Evolutionary conservation across 2,329 filamentous ascomycete species (phyloP), one percentile per base, ranked within the genome.

Genomic region (Exserohilum rostratum): DNA sequence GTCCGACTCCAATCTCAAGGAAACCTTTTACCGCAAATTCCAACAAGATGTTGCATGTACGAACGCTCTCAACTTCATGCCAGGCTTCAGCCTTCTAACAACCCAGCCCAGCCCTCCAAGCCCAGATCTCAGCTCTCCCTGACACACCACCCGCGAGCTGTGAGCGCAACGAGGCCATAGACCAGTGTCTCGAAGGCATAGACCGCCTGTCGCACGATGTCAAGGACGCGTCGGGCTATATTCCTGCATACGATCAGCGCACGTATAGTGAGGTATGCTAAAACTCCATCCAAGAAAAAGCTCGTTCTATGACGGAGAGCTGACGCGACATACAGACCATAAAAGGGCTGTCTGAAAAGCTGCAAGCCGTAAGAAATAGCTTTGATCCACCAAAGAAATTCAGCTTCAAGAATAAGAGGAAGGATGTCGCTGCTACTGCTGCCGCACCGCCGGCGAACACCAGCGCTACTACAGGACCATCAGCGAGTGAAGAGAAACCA

Each of bases 241-340:
- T 96, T 13, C 92, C 95, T 2, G 87, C 91, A 6, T 96, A 97
- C 71, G 95, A 98, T 68, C 91, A 95, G 73, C 86, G 90, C 64
- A 88, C 89, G 20, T 98, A 96, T 70, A 85, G 88, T 38, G 87
- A 93, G 78, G 90, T 92, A 76, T 7, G 50, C 68, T n/a, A 55
- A 96, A 12, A 91, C 93, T 2, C 86, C 91, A 11, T 95, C 96
- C 72, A 93, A 97, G 68, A 90, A 93, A 5, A 6, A n/a, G n/a
- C n/a, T n/a, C n/a, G n/a, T n/a, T n/a, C n/a, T n/a, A n/a, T n/a
- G n/a, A n/a, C n/a, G n/a, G n/a, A n/a, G 17, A 3, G 15, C 27
- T 20, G 11, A 43, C 25, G n/a, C 10, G 15, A 25, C 17, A 13
- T 5, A 22, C 65, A 91, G 86, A 85, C 90, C 18, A 87, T 97